Percentiles rank a stretch among this genome's conserved stretches.
Evolutionary conservation across 2,329 filamentous ascomycete species (phyloP).

Genomic region (Graphiopsis chlorocephala): DNA sequence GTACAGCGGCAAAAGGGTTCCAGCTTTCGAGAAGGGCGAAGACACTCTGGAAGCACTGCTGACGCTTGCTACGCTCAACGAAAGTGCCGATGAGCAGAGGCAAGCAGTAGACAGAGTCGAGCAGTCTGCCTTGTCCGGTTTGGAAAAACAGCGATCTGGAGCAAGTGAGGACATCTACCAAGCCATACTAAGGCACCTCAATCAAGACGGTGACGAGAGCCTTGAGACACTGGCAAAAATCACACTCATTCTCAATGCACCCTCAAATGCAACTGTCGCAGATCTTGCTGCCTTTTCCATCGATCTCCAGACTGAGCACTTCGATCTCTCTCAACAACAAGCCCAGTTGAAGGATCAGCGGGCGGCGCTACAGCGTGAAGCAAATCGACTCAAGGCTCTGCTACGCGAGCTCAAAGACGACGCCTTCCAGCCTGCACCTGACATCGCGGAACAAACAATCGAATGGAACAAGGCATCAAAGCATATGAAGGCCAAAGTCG

Average conservation of each 20-base stretch:
- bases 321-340: conserved; percentile 30
- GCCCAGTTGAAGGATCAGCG: conserved; percentile 25
- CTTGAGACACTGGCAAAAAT: conserved; percentile 38
- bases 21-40: conserved; percentile 79
- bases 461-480: conserved; percentile 71
- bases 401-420: conserved; percentile 25
- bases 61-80: conserved; percentile 71
- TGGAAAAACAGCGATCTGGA: conserved; percentile 34
- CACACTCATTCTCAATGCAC: conserved; percentile 36
- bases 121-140: conserved; percentile 55
- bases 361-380: conserved; percentile 26
- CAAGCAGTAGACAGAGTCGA: conserved; percentile 59
- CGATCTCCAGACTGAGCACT: conserved; percentile 21
- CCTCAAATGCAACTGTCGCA: conserved; percentile 15
- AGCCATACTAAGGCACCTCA: conserved; percentile 22
- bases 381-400: conserved; percentile 21
- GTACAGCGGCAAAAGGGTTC: conserved; percentile 62
- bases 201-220: conserved; percentile 33
- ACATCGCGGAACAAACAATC: conserved; percentile 66
- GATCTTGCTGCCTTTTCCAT: conserved; percentile 16
- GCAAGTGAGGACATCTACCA: conserved; percentile 22
- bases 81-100: conserved; percentile 70
- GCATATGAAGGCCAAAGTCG: conserved; percentile 61
- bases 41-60: conserved; percentile 76
- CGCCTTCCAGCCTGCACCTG: conserved; percentile 47